phyloP scores from a whole-genome alignment of 345 rosid species.

The Rhodamnia argentea region DNA sequence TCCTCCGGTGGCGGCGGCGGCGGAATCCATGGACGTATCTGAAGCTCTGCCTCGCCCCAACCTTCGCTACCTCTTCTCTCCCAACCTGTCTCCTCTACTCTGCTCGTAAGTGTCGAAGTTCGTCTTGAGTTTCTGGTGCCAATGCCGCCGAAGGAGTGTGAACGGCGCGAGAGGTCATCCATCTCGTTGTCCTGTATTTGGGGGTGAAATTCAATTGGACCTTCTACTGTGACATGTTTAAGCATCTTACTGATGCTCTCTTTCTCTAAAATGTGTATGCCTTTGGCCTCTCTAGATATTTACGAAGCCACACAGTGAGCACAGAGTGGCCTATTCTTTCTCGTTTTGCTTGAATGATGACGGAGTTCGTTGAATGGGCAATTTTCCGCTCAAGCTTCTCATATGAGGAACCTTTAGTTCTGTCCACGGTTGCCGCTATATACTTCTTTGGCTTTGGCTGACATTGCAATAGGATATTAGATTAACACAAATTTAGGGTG shows the following conservation, averaged over 20 bases:
- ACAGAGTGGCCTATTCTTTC: background rate
- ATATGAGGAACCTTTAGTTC: background rate
- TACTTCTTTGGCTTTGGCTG: background rate
- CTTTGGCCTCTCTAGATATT: background rate
- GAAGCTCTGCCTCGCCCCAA: slow-evolving; percentile 26
- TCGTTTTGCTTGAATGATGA: background rate
- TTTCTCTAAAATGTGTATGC: background rate
- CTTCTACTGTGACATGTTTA: background rate
- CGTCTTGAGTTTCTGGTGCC: background rate
- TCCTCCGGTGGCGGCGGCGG: background rate
- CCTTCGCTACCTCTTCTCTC: slow-evolving; percentile 14
- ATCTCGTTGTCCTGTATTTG: background rate
- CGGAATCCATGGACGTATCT: slow-evolving; percentile 36
- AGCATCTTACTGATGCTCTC: background rate
- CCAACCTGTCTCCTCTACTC: slow-evolving; percentile 21
- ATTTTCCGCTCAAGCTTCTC: background rate
- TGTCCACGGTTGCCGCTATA: background rate
- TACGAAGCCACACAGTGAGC: background rate
- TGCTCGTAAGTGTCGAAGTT: slow-evolving; percentile 31
- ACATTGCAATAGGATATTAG: background rate
- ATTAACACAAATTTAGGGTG: background rate
- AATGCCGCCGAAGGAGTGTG: background rate
- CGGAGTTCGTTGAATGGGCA: background rate
- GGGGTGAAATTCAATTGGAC: background rate
- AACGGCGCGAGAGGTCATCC: background rate